Percentiles rank a stretch among this genome's conserved stretches.
These are phyloP conservation scores for Vishniacozyma victoriae DNA, from an alignment of 768 basidiomycete species.

Conservation along the genomic window DNA sequence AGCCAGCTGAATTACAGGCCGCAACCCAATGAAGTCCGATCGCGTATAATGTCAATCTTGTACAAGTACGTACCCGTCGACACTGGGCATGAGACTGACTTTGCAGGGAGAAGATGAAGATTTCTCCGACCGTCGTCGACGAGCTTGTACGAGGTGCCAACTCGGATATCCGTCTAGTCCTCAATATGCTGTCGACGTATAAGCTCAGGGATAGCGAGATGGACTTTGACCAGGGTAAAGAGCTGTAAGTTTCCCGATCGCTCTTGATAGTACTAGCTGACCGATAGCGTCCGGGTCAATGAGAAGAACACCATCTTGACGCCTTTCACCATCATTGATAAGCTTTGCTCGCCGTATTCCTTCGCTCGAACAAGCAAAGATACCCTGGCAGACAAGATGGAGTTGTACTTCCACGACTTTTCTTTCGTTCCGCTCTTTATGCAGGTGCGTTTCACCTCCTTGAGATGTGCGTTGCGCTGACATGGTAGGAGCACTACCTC, in stretches of 20 bases:
- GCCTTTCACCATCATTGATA: conserved; percentile 85
- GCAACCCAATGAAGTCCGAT: conserved; percentile 66
- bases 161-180: conserved; percentile 87
- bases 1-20: conserved; percentile 56
- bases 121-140: conserved; percentile 86
- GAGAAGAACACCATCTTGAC: conserved; percentile 87
- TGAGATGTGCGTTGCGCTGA: conserved; percentile 1
- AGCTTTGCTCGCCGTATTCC: conserved; percentile 82
- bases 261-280: not conserved
- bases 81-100: not conserved
- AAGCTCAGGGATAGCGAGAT: conserved; percentile 69
- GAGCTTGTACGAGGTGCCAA: conserved; percentile 82
- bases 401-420: conserved; percentile 93
- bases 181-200: conserved; percentile 99
- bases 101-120: conserved; percentile 79
- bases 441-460: conserved; percentile 58
- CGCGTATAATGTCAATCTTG: conserved; percentile 76
- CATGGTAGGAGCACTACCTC: conserved; percentile 82
- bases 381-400: conserved; percentile 84
- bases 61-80: conserved; percentile 63
- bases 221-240: conserved; percentile 86
- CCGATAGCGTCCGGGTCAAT: conserved; percentile 69
- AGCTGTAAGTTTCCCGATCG: conserved; percentile 60
- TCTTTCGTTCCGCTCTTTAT: conserved; percentile 91
- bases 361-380: conserved; percentile 77